Base-by-base conservation (phyloP, 345 rosid species). In the Hevea brasiliensis region DNA sequence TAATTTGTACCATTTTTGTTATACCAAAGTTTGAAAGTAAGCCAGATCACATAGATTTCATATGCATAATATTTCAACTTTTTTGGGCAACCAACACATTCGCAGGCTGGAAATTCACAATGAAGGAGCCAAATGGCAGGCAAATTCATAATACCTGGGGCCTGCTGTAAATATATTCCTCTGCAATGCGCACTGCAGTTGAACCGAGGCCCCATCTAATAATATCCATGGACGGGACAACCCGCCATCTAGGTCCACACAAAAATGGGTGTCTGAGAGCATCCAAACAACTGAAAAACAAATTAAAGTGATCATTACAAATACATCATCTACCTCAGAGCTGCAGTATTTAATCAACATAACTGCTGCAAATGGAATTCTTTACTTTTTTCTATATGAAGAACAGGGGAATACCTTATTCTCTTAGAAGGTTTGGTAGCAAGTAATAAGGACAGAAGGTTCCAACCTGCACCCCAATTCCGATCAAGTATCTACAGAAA, bases 201-300 rank as follows among this genome's bases (percentile, higher is more conserved):
- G 98, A 92, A 68, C 97, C 97, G 67, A 94, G 95, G 73, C 97
- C 97, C 97, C 98, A 94, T 85, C 95, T 83, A 74, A 92, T 90
- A 66, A 89, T 88, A 76, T 94, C 89, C 93, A 90, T 87, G 70
- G 97, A 90, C 17, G 95, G 98, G 50, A 81, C 83, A 65, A 92
- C 93, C 45, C 97, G 88, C 98, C 98, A 94, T 86, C 90, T 87
- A 27, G 98, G 98, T 74, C 98, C 97, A 73, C 98, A 94, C 51
- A 92, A 83, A 78, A 92, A 94, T 0, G 98, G 98, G 75, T 94
- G 97, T 76, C 97, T 90, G 50, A 94, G 92, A 70, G 97, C 95
- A 81, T 92, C 91, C 69, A 94, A 81, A 77, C 94, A 90, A 76
- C 97, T 94, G 76, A 67, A 83, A 58, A 66, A 47, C 40, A 81